Evolutionary conservation across 805 yeast species (phyloP).

Genomic region (Wickerhamomyces sydowiorum): DNA sequence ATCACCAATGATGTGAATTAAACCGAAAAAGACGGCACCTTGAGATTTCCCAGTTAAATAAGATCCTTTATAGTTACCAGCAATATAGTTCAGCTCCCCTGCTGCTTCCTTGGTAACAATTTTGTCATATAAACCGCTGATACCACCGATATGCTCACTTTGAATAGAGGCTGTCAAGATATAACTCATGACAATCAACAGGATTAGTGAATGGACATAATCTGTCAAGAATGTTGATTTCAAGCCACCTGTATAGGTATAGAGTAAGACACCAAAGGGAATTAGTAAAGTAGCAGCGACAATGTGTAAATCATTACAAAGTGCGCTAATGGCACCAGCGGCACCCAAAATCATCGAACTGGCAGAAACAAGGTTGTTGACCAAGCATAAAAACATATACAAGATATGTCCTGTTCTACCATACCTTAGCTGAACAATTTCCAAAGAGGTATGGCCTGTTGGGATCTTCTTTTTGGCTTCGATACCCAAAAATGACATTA

Average conservation of each 20-base stretch:
- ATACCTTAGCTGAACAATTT: conserved; percentile 29
- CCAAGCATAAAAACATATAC: conserved; percentile 28
- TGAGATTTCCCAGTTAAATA: conserved; percentile 26
- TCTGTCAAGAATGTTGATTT: conserved; percentile 45
- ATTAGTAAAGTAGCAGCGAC: conserved; percentile 37
- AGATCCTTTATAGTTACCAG: conserved; percentile 24
- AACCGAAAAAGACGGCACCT: conserved; percentile 23
- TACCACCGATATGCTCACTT: conserved; percentile 34
- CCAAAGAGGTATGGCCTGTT: conserved; percentile 33
- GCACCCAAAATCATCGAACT: conserved; percentile 36
- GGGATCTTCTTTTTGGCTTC: conserved; percentile 33
- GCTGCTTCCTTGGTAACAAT: conserved; percentile 22
- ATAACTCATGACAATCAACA: conserved; percentile 29
- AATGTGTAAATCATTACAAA: conserved; percentile 33
- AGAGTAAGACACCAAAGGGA: conserved; percentile 39
- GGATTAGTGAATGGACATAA: conserved; percentile 40
- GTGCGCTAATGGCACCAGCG: conserved; percentile 30
- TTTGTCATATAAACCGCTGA: conserved; percentile 34
- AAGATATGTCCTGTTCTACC: conserved; percentile 31
- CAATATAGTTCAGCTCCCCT: conserved; percentile 25
- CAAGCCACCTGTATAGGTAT: conserved; percentile 43
- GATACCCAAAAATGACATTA: conserved; percentile 29
- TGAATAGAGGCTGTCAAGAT: conserved; percentile 26
- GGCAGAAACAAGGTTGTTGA: conserved; percentile 29
- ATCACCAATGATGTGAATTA: conserved; percentile 28